Percentiles rank a stretch among this genome's conserved stretches.
Evolutionary conservation across 257 asterid species (phyloP).

Genomic region (Jaltomata sinuosa): DNA sequence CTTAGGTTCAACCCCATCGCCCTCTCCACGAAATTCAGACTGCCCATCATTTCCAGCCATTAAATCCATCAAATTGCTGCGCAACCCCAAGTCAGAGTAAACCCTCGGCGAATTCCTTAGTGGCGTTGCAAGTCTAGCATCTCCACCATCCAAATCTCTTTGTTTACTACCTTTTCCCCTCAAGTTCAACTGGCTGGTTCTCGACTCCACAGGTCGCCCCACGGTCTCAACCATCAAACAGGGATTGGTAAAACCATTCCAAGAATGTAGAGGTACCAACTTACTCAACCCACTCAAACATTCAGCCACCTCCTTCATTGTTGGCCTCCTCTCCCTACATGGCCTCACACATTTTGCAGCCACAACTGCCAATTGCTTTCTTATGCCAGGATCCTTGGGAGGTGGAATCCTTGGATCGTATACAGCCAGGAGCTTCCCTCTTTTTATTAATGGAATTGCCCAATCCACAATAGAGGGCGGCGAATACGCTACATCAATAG

Average conservation of each 20-base stretch:
- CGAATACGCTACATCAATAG: conserved; percentile 65
- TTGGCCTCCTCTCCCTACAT: conserved; percentile 72
- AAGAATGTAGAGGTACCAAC: conserved; percentile 42
- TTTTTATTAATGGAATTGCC: conserved; percentile 80
- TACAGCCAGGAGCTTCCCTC: conserved; percentile 50
- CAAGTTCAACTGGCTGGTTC: background rate
- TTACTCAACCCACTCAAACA: conserved; percentile 59
- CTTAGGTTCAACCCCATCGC: conserved; percentile 7
- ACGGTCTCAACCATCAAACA: conserved; percentile 66
- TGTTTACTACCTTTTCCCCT: conserved; percentile 12
- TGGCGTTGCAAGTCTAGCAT: conserved; percentile 19
- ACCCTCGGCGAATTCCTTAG: conserved; percentile 37
- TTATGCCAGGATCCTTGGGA: conserved; percentile 48
- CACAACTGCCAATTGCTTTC: conserved; percentile 64
- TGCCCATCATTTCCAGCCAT: conserved; percentile 37
- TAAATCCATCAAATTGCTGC: conserved; percentile 60
- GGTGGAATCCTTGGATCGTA: conserved; percentile 62
- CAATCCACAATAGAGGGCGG: conserved; percentile 80
- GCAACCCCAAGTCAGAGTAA: conserved; percentile 37
- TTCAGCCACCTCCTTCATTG: conserved; percentile 66
- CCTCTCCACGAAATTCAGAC: conserved; percentile 8
- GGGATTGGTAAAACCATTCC: conserved; percentile 72
- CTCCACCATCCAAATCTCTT: conserved; percentile 10
- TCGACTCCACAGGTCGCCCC: conserved; percentile 47
- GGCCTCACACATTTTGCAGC: conserved; percentile 87